phyloP scores from a whole-genome alignment of 2,329 filamentous ascomycete genomes.

The Reticulascus tulasneorum region DNA sequence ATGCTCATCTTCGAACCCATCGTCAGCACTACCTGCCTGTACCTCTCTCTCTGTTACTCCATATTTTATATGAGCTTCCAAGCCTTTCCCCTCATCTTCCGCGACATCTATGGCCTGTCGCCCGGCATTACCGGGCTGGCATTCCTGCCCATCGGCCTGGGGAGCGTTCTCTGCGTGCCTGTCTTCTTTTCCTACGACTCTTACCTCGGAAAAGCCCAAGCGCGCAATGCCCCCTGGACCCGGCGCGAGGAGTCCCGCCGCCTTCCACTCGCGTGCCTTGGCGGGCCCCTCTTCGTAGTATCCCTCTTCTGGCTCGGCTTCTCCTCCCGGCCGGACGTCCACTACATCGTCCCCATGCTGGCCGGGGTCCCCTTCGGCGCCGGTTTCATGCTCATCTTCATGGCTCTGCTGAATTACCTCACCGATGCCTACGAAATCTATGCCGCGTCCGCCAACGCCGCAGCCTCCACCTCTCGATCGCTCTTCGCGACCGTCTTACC shows the following conservation, averaged over 20 bases:
- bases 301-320: slow-evolving; percentile 61
- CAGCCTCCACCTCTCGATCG: slow-evolving; percentile 14
- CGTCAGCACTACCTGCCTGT: slow-evolving; percentile 65
- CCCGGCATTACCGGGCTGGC: slow-evolving; percentile 62
- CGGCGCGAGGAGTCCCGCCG: slow-evolving; percentile 62
- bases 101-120: slow-evolving; percentile 57
- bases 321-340: slow-evolving; percentile 42
- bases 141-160: slow-evolving; percentile 65
- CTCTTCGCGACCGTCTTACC: slow-evolving; percentile 42
- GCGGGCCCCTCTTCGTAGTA: slow-evolving; percentile 58
- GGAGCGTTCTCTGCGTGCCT: slow-evolving; percentile 53
- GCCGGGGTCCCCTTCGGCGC: slow-evolving; percentile 59
- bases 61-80: slow-evolving; percentile 72
- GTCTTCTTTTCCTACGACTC: slow-evolving; percentile 65
- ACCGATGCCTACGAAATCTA: slow-evolving; percentile 66
- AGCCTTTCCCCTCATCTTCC: slow-evolving; percentile 69
- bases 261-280: slow-evolving; percentile 67
- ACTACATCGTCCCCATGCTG: slow-evolving; percentile 54
- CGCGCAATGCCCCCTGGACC: slow-evolving; percentile 48
- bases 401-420: slow-evolving; percentile 60
- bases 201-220: slow-evolving; percentile 49
- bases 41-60: slow-evolving; percentile 66
- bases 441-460: slow-evolving; percentile 30
- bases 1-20: slow-evolving; percentile 73
- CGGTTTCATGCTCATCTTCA: slow-evolving; percentile 61